A percentile compares a stretch with the other conserved stretches of the same genome.
Evolutionary conservation across 495 filamentous ascomycete species (phyloP).

Genomic region (Penicillium atrosanguineum): DNA sequence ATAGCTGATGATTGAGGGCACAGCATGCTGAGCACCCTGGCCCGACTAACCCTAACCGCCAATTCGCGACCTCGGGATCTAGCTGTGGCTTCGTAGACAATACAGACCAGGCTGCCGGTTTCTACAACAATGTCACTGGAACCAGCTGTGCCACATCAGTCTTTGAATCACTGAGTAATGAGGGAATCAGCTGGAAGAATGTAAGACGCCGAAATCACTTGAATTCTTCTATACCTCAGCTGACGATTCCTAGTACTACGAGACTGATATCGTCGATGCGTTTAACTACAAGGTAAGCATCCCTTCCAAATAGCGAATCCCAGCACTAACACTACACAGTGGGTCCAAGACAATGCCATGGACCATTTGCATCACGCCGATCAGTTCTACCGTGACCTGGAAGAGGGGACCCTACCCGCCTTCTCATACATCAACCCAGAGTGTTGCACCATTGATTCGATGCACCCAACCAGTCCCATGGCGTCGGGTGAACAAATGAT

Average conservation of each 20-base stretch:
- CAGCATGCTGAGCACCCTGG: slow-evolving; percentile 40
- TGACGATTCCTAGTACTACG: slow-evolving; percentile 34
- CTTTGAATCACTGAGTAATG: slow-evolving; percentile 34
- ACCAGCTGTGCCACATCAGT: slow-evolving; percentile 38
- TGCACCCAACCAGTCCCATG: slow-evolving; percentile 46
- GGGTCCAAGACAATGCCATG: slow-evolving; percentile 40
- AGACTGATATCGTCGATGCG: slow-evolving; percentile 40
- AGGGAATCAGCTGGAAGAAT: slow-evolving; percentile 37
- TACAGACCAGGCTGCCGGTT: slow-evolving; percentile 30
- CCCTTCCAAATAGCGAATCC: neutral
- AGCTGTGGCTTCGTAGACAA: slow-evolving; percentile 35
- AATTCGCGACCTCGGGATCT: slow-evolving; percentile 39
- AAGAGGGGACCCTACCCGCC: slow-evolving; percentile 41
- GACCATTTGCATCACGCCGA: slow-evolving; percentile 34
- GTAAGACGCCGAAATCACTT: slow-evolving; percentile 9
- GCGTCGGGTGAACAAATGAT: slow-evolving; percentile 45
- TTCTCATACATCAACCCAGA: slow-evolving; percentile 51
- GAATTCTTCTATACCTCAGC: neutral
- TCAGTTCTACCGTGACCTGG: slow-evolving; percentile 46
- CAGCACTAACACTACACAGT: slow-evolving; percentile 18
- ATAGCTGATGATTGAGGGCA: slow-evolving; percentile 10
- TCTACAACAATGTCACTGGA: slow-evolving; percentile 34
- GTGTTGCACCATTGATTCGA: slow-evolving; percentile 44
- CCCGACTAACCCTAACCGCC: slow-evolving; percentile 40
- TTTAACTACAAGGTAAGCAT: slow-evolving; percentile 35